Conservation (phyloP, 768 basidiomycete genomes). For the Podaxis sp. region DNA sequence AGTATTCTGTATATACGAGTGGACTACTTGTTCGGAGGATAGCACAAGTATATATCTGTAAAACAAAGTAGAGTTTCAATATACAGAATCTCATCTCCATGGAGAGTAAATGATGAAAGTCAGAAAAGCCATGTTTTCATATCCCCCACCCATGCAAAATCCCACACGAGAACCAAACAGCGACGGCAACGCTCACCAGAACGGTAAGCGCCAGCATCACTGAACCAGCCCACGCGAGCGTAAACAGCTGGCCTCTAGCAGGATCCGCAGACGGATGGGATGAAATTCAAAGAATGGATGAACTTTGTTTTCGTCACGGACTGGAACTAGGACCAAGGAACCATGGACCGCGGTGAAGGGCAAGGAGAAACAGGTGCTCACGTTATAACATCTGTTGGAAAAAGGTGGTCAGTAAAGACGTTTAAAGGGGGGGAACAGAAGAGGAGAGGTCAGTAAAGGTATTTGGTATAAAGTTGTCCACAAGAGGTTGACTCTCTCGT, state of each 20-base stretch:
- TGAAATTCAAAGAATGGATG: conserved; percentile 77
- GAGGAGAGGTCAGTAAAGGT: conserved; percentile 41
- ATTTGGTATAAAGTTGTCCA: conserved; percentile 60
- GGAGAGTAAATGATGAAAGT: conserved; percentile 19
- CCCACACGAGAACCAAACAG: conserved; percentile 28
- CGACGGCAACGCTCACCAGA: conserved; percentile 46
- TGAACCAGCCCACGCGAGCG: conserved; percentile 11
- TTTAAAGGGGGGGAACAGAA: conserved; percentile 2
- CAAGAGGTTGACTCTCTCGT: conserved; percentile 69
- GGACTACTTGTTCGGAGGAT: too few relatives aligned
- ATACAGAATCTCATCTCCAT: background rate
- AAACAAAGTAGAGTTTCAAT: background rate
- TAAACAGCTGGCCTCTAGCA: conserved; percentile 28
- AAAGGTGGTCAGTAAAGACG: conserved; percentile 18
- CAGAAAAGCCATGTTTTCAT: conserved; percentile 72
- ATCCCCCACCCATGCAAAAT: conserved; percentile 29
- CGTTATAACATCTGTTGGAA: conserved; percentile 12
- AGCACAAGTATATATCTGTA: background rate
- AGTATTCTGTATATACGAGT: too few relatives aligned
- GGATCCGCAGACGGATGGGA: conserved; percentile 20
- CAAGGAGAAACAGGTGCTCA: conserved; percentile 14
- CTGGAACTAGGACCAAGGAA: background rate
- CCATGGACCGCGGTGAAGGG: background rate
- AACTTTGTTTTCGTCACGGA: conserved; percentile 69
- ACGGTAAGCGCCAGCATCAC: conserved; percentile 27